Conservation (phyloP, 78 protist species). For the Polysphondylium violaceum region DNA sequence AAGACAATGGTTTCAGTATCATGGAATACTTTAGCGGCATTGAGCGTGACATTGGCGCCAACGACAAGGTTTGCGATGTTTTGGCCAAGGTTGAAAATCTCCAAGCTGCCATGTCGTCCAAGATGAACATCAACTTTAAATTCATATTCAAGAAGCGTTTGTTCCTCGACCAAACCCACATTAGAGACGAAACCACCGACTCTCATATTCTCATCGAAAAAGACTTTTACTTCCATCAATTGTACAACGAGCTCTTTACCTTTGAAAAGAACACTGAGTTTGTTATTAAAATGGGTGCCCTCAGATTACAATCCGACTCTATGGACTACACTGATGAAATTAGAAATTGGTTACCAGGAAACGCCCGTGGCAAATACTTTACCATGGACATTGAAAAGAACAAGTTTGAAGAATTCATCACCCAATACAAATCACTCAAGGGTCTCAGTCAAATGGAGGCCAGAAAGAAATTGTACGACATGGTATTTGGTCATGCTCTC, state of each 20-base stretch:
- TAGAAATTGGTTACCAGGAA: conserved; percentile 54
- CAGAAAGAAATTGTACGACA: background rate
- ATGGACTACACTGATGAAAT: conserved; percentile 57
- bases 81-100: conserved; percentile 53
- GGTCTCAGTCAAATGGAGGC: conserved; percentile 37
- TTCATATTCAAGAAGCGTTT: conserved; percentile 55
- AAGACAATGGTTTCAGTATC: conserved; percentile 58
- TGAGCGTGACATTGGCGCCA: conserved; percentile 48
- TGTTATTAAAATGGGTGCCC: conserved; percentile 33
- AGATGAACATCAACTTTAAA: conserved; percentile 54
- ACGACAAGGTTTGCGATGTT: conserved; percentile 61
- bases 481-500: conserved; percentile 22
- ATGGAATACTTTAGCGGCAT: conserved; percentile 67
- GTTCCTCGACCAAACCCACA: conserved; percentile 18
- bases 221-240: conserved; percentile 58
- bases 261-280: conserved; percentile 19
- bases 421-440: conserved; percentile 23
- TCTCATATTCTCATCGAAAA: background rate
- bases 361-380: conserved; percentile 72
- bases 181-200: background rate
- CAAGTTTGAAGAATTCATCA: conserved; percentile 46
- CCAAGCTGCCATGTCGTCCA: conserved; percentile 39
- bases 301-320: conserved; percentile 43
- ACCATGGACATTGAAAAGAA: conserved; percentile 46
- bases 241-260: conserved; percentile 25